Percentiles rank a stretch among this genome's conserved stretches.
phyloP scores from a whole-genome alignment of 2,329 filamentous ascomycete species.

The Ophiostoma novo-ulmi region DNA sequence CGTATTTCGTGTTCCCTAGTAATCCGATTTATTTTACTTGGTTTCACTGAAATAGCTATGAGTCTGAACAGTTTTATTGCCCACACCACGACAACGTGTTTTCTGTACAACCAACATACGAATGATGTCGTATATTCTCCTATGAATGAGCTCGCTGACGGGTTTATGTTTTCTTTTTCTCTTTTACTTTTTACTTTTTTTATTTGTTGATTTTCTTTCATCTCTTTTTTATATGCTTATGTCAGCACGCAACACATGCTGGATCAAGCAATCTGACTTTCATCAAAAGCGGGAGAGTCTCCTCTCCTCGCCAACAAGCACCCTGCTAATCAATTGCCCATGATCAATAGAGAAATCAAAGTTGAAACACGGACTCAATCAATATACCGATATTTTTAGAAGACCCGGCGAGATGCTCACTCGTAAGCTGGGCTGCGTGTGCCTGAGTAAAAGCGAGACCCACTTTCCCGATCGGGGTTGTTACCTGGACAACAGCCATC shows the following conservation, averaged over 20 bases:
- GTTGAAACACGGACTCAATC: not conserved
- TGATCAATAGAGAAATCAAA: not conserved
- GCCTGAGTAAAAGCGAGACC: not conserved
- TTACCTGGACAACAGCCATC: conserved; percentile 22
- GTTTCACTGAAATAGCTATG: too few relatives aligned
- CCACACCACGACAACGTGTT: too few relatives aligned
- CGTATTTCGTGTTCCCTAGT: too few relatives aligned
- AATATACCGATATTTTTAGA: not conserved
- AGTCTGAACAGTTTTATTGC: too few relatives aligned
- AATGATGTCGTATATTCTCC: too few relatives aligned
- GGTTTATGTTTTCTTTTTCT: not conserved
- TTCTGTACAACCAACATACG: too few relatives aligned
- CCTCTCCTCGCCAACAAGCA: not conserved
- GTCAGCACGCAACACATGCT: not conserved
- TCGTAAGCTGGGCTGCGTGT: conserved; percentile 6
- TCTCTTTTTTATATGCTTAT: not conserved
- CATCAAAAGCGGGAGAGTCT: not conserved
- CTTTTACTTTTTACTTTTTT: not conserved
- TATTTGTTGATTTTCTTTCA: not conserved
- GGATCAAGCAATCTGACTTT: not conserved
- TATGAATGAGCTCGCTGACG: too few relatives aligned
- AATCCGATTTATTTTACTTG: not conserved
- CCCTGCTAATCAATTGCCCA: not conserved
- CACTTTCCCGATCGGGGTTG: conserved; percentile 16
- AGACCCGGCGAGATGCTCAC: not conserved